Conservation (phyloP, 2,329 filamentous ascomycete genomes). For the Aureobasidium sp. region DNA sequence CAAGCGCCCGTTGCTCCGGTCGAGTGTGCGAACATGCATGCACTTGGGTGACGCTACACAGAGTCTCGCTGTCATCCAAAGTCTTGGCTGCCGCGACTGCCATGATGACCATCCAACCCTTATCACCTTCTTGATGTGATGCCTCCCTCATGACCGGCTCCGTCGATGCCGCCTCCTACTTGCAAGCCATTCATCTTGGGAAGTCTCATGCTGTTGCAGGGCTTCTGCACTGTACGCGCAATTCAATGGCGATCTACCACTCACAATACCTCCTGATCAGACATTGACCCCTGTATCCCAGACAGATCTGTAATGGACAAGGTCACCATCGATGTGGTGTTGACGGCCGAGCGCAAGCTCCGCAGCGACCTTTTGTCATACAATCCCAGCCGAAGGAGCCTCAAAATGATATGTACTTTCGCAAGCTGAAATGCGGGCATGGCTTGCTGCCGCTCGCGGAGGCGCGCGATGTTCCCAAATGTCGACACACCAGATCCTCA, state of each 20-base stretch:
- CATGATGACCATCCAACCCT: background rate
- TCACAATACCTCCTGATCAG: background rate
- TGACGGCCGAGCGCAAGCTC: background rate
- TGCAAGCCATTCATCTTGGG: background rate
- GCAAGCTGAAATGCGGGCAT: background rate
- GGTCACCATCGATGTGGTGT: background rate
- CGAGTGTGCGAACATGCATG: background rate
- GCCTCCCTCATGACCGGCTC: slow-evolving; percentile 4
- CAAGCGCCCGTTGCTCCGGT: slow-evolving; percentile 8
- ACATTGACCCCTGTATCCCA: background rate
- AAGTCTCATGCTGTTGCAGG: background rate
- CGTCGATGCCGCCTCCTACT: slow-evolving; percentile 1
- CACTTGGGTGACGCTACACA: background rate
- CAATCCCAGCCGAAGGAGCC: background rate
- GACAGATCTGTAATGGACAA: background rate
- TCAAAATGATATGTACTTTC: background rate
- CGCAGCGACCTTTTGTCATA: background rate
- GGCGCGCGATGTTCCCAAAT: background rate
- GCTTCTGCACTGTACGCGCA: slow-evolving; percentile 6
- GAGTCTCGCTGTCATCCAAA: background rate
- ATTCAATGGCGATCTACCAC: background rate
- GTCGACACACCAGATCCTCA: background rate
- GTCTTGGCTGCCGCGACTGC: slow-evolving; percentile 10
- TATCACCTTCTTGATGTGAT: slow-evolving; percentile 1
- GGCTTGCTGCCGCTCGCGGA: background rate